Conservation (phyloP, 116 monocot species). For the Trichopus zeylanicus region DNA sequence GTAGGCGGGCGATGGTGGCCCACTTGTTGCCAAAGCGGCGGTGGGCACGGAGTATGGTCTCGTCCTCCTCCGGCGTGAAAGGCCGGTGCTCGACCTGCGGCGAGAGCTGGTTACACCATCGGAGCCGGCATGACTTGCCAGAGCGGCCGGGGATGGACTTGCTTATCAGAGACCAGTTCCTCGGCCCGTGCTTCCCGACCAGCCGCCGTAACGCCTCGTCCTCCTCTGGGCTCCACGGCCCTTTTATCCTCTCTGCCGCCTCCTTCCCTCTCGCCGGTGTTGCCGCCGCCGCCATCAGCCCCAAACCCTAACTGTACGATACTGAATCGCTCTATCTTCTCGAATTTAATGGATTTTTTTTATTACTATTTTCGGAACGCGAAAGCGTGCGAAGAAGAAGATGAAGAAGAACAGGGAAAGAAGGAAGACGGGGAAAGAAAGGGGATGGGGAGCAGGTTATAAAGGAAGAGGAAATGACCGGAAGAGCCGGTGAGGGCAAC, state of each 20-base stretch:
- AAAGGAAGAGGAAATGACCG: conserved; percentile 7
- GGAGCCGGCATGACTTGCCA: conserved; percentile 68
- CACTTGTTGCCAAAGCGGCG: conserved; percentile 71
- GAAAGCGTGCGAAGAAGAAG: too few relatives aligned
- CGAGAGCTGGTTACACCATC: conserved; percentile 75
- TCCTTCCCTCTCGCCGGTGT: background rate
- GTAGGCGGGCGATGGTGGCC: conserved; percentile 82
- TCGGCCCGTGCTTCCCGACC: conserved; percentile 50
- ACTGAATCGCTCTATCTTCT: background rate
- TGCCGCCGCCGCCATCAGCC: background rate
- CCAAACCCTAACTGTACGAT: conserved; percentile 8
- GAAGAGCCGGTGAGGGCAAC: background rate
- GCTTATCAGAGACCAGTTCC: conserved; percentile 67
- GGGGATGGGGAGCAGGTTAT: conserved; percentile 1
- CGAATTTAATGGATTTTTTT: background rate
- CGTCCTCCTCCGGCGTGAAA: conserved; percentile 66
- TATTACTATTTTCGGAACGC: background rate
- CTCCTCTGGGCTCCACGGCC: conserved; percentile 63
- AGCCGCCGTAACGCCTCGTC: conserved; percentile 38
- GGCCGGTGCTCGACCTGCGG: conserved; percentile 67
- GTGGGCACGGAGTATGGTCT: conserved; percentile 34
- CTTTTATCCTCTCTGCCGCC: conserved; percentile 41
- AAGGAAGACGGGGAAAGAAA: background rate
- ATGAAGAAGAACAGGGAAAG: background rate
- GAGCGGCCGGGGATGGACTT: conserved; percentile 51